Base-by-base conservation (phyloP, 768 basidiomycete genomes). In the Pisolithus sp. region DNA sequence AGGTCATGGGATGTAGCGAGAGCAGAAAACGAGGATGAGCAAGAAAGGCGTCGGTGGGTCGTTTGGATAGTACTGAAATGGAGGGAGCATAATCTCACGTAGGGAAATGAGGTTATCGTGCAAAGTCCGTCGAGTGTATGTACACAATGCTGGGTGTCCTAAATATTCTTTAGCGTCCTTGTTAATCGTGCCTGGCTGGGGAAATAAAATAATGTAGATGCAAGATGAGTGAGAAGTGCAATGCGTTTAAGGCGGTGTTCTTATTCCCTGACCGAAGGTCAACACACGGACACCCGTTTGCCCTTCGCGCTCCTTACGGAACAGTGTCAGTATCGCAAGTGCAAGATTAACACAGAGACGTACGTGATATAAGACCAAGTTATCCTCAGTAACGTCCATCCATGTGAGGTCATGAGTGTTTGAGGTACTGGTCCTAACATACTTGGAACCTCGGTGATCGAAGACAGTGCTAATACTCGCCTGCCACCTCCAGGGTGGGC, bases 31-130 rank as follows among this genome's bases (percentile, higher is more conserved):
- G 85, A 88, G 55, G 80, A 83, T 39, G 87, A 89, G 39, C 70
- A 61, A n/a, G 85, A 85, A 57, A 72, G 84, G 57, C 75, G 86
- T 55, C 68, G 75, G 20, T 89, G 88, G 86, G 73, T 89, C 18
- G 72, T 90, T 40, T 87, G 84, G 80, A 76, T 86, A 30, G 63
- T 72, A 53, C 59, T 85, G 34, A 76, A 68, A 55, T 82, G 83
- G 81, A 73, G 2, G 5, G 34, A 34, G 34, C 0, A 13, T 13
- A 5, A 13, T 13, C 12, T 15, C 10, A 31, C 30, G 30, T 31
- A 31, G 12, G 12, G 30, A 31, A 12, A 31, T 1, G 12, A 10
- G 7, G 30, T 12, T 9, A 34, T 34, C 34, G 13, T 34, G 34
- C 13, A 34, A 34, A n/a, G 24, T 45, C 17, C 43, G 52, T 52